Conservation (phyloP, 257 asterid genomes). For the Lavandula angustifolia region DNA sequence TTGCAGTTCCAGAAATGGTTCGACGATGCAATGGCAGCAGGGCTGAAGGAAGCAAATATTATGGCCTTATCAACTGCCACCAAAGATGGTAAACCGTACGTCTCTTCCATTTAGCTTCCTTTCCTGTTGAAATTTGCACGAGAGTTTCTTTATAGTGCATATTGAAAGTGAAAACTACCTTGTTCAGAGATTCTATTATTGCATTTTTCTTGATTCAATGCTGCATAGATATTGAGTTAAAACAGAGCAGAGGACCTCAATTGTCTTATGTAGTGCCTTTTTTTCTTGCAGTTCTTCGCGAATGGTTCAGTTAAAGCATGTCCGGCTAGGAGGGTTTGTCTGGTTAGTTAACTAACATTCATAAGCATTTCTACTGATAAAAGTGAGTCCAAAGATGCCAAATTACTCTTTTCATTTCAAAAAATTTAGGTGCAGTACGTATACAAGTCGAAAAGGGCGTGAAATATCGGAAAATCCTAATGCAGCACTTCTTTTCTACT, state of each 20-base stretch:
- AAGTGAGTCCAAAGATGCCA: neutral
- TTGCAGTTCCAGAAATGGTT: slow-evolving; percentile 81
- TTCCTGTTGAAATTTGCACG: neutral
- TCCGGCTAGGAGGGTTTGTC: slow-evolving; percentile 58
- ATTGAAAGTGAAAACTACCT: neutral
- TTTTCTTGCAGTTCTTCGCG: slow-evolving; percentile 54
- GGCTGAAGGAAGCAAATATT: slow-evolving; percentile 67
- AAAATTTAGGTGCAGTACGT: slow-evolving; percentile 57
- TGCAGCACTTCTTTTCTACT: slow-evolving; percentile 63
- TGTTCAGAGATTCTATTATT: neutral
- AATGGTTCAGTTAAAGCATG: slow-evolving; percentile 52
- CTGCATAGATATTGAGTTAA: neutral
- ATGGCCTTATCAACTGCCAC: slow-evolving; percentile 74
- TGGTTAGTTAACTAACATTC: slow-evolving; percentile 40
- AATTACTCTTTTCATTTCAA: neutral
- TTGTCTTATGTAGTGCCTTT: neutral
- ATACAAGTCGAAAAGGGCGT: slow-evolving; percentile 57
- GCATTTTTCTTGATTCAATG: neutral
- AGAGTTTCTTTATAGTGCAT: neutral
- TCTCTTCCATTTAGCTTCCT: slow-evolving; percentile 24
- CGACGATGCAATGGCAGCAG: slow-evolving; percentile 65
- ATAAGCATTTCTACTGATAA: neutral
- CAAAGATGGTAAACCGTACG: slow-evolving; percentile 75
- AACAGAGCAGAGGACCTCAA: neutral
- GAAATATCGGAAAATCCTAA: slow-evolving; percentile 61